Evolutionary conservation across 208 protist genomes (phyloP).

Genomic region (Phytomonas sp.): DNA sequence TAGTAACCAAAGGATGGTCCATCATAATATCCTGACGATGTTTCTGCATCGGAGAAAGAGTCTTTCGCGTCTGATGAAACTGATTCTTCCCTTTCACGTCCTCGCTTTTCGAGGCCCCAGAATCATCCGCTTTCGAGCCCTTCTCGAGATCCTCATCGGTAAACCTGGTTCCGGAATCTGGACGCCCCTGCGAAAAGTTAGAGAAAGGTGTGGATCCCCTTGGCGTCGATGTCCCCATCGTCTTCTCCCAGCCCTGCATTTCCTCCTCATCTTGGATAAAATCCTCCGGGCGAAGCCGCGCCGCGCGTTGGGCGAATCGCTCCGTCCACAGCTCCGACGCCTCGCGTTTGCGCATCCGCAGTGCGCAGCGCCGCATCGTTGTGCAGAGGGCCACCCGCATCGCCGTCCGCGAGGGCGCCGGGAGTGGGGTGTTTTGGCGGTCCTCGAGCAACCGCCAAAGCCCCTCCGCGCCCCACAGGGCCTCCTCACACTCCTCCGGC

Average conservation of each 20-base stretch:
- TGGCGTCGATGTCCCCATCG: slow-evolving; percentile 5
- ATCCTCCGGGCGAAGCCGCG: slow-evolving; percentile 38
- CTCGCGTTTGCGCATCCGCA: slow-evolving; percentile 27
- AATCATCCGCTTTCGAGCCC: slow-evolving; percentile 23
- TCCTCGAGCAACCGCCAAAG: slow-evolving; percentile 66
- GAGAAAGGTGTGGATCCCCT: neutral
- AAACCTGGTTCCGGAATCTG: slow-evolving; percentile 49
- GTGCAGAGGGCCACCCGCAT: slow-evolving; percentile 63
- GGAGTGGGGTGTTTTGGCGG: slow-evolving; percentile 23
- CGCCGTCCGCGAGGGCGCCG: slow-evolving; percentile 41
- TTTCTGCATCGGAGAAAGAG: slow-evolving; percentile 32
- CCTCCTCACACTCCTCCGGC: slow-evolving; percentile 51
- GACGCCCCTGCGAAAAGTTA: neutral
- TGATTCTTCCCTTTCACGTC: neutral
- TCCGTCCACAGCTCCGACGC: slow-evolving; percentile 62
- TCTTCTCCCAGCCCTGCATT: slow-evolving; percentile 23
- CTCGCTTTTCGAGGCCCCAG: neutral
- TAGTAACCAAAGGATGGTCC: slow-evolving; percentile 63
- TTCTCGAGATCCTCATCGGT: slow-evolving; percentile 50
- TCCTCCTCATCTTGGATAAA: slow-evolving; percentile 25
- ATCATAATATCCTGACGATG: slow-evolving; percentile 51
- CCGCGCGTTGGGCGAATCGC: slow-evolving; percentile 51
- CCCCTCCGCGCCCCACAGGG: slow-evolving; percentile 46
- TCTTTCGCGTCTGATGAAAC: slow-evolving; percentile 6
- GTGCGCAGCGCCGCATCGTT: slow-evolving; percentile 64